Base-by-base conservation (phyloP, 2,329 filamentous ascomycete genomes). In the Thelonectria discophora region DNA sequence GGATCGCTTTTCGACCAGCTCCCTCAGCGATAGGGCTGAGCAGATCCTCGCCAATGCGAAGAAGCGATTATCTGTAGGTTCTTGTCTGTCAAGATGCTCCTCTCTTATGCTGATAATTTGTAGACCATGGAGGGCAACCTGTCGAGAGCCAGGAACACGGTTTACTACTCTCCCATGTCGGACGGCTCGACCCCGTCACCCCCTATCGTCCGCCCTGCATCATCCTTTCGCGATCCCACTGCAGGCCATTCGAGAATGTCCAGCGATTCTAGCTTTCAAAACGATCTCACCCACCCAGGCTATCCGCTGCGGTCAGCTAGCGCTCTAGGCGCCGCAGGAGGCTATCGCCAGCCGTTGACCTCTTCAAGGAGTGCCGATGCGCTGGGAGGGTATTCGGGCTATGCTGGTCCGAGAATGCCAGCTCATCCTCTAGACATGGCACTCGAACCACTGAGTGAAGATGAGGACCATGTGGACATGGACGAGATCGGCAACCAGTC, bases 111-210 rank as follows among this genome's bases (percentile, higher is more conserved):
- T 69, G 57, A 71, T 45, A 30, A 30, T 56, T 51, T n/a, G 20
- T 75, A 96, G 93, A 91, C 92, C 32, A 97, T 97, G 93, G 94
- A 97, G 78, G 93, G 90, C 39, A 97, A 97, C 69, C 82, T 97
- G 18, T 89, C 85, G 59, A 89, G 92, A 63, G 94, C 93, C 30
- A 87, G 92, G 69, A 88, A 86, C 65, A 89, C 90, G 10, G 81
- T 92, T 81, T 72, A 78, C 77, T 65, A 76, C 62, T 71, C 75
- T 10, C 65, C 75, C 37, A 61, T 75, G 3, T 86, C 84, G 2
- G 81, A 82, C 59, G 78, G 78, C 10, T 86, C 84, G 17, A 85
- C 83, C 1, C 82, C 85, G 13, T 85, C 81, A 55, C 86, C 84
- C 4, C 78, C 80, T 0, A 78, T 82, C 9, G 74, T 67, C 21